A percentile compares a stretch with the other conserved stretches of the same genome.
Conservation (phyloP, 169 alveolate genomes). For the Eimeria sp. region DNA sequence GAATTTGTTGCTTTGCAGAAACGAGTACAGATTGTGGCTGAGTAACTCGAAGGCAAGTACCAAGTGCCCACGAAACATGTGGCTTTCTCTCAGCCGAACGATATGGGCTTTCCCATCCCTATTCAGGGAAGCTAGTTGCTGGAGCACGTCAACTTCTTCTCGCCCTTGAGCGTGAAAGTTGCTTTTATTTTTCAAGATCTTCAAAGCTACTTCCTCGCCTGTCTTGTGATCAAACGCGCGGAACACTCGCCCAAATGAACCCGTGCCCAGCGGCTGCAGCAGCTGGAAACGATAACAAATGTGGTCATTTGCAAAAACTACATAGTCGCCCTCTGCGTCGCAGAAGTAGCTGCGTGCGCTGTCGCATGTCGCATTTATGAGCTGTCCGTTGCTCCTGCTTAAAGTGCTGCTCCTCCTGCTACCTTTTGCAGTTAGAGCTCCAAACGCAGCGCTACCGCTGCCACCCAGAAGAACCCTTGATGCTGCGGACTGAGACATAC, state of each 20-base stretch:
- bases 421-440: not conserved
- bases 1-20: slow-evolving; percentile 47
- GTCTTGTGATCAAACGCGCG: slow-evolving; percentile 93
- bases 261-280: slow-evolving; percentile 90
- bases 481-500: not conserved
- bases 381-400: slow-evolving; percentile 44
- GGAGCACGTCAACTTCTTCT: slow-evolving; percentile 59
- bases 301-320: slow-evolving; percentile 38
- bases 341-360: slow-evolving; percentile 74
- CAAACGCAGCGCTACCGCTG: not conserved
- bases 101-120: slow-evolving; percentile 48
- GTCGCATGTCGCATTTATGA: slow-evolving; percentile 18
- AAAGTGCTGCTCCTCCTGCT: slow-evolving; percentile 18
- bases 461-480: not conserved
- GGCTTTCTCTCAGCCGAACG: slow-evolving; percentile 55
- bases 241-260: slow-evolving; percentile 94
- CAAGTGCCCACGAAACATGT: slow-evolving; percentile 94
- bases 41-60: slow-evolving; percentile 96
- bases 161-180: slow-evolving; percentile 91
- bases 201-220: slow-evolving; percentile 90
- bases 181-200: slow-evolving; percentile 92
- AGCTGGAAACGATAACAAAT: slow-evolving; percentile 70
- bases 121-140: slow-evolving; percentile 18
- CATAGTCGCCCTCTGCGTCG: slow-evolving; percentile 77
- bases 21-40: slow-evolving; percentile 87